Percentiles rank a stretch among this genome's conserved stretches.
These are phyloP conservation scores for Rhodotorula graminis DNA, from an alignment of 768 basidiomycete species.

Conservation along the genomic window DNA sequence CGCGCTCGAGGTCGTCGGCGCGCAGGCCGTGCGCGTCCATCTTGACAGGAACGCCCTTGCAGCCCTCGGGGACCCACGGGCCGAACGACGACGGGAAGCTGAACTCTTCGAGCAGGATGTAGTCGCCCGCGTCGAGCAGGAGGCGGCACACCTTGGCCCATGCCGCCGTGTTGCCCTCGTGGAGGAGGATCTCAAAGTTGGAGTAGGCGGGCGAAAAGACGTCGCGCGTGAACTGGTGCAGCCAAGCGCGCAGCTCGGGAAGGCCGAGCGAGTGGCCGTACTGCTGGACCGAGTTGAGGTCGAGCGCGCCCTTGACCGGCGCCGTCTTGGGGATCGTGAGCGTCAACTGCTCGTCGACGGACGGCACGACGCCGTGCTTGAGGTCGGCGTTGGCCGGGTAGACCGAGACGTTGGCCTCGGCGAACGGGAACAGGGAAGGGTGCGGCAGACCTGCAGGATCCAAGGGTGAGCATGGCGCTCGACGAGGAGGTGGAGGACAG, in stretches of 20 bases:
- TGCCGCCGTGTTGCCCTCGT: slow-evolving; percentile 47
- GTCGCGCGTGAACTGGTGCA: slow-evolving; percentile 56
- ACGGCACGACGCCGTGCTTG: slow-evolving; percentile 28
- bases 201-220: slow-evolving; percentile 56
- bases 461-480: slow-evolving; percentile 52
- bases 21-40: slow-evolving; percentile 68
- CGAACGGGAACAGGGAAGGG: slow-evolving; percentile 66
- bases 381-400: slow-evolving; percentile 13
- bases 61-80: slow-evolving; percentile 30
- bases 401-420: not conserved
- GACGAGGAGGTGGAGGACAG: slow-evolving; percentile 45
- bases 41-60: slow-evolving; percentile 57
- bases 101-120: slow-evolving; percentile 58
- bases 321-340: not conserved
- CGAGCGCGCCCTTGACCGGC: not conserved
- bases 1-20: slow-evolving; percentile 57
- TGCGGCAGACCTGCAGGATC: slow-evolving; percentile 59
- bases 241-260: slow-evolving; percentile 56
- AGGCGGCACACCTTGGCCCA: slow-evolving; percentile 60
- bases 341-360: not conserved
- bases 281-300: not conserved
- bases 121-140: slow-evolving; percentile 61
- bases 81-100: slow-evolving; percentile 61
- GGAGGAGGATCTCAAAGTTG: slow-evolving; percentile 57
- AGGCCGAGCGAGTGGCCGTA: slow-evolving; percentile 52